Evolutionary conservation across 1,284 basidiomycete genomes (phyloP), one percentile per base, ranked within the genome.

Genomic region (Apiotrichum montevideense): DNA sequence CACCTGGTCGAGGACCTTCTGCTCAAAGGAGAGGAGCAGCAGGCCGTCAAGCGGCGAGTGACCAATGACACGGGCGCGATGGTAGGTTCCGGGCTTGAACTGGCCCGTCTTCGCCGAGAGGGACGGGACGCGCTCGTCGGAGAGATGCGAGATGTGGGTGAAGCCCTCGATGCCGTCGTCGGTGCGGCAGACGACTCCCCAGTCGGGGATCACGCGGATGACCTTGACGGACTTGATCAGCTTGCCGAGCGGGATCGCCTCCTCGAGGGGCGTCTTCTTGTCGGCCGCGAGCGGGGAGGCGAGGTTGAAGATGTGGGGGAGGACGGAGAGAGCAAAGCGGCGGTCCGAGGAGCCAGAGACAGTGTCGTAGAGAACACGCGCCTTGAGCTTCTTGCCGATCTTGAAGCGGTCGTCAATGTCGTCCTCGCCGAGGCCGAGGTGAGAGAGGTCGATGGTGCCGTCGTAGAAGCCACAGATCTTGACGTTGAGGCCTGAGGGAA

Each of bases 381-480:
- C 87, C 68, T 88, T 91, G 66, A 98, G 69, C 78, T 90, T 96
- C 73, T 90, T 85, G 11, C 92, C 93, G 50, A 88, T 71, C 72
- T 88, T 91, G 77, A 83, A 87, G 40, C 77, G 75, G 51, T 82
- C 81, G 43, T 81, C 80, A 21, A 77, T 65, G 54, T 76, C 73
- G 6, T 79, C 73, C 15, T 79, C 71, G 46, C 80, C 63, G 7
- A 73, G 52, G 7, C 67, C 73, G 21, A 98, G 78, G 75, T 98
- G 94, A 60, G 87, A 83, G 45, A 85, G 79, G 70, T 97, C 93
- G 51, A 93, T 83, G 0, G 92, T 95, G 35, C 91, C 95, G 51
- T 92, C 87, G 74, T 94, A 98, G 77, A 90, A 95, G 2, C 94
- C 95, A 35, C 94, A 83, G 21, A 98, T 81, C 77, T 95, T 93